Percentiles rank a stretch among this genome's conserved stretches.
These are phyloP conservation scores for Pelargonium fulgidum DNA, from an alignment of 441 rosid genomes.

Conservation along the genomic window DNA sequence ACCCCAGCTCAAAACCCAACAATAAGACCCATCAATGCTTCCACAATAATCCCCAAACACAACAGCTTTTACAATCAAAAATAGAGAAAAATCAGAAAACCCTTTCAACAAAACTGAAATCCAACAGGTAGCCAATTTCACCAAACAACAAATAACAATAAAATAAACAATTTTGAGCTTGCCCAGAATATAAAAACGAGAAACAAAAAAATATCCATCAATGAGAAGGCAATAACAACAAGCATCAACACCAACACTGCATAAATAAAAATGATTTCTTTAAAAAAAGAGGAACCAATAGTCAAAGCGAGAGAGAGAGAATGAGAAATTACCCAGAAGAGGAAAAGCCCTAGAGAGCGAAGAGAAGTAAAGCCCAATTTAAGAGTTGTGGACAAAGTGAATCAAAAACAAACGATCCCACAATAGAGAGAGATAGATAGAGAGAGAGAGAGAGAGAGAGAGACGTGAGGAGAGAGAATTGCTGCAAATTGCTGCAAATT, in stretches of 20 bases:
- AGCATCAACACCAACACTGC: conserved; percentile 3
- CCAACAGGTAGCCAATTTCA: neutral
- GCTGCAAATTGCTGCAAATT: neutral
- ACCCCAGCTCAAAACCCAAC: too few relatives aligned
- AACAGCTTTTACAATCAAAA: too few relatives aligned
- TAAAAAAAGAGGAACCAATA: neutral
- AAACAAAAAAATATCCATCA: neutral
- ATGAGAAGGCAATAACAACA: conserved; percentile 4
- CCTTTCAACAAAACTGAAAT: neutral
- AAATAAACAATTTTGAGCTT: neutral
- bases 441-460: neutral
- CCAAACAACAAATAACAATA: neutral
- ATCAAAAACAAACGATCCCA: neutral
- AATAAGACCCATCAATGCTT: too few relatives aligned
- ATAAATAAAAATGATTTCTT: neutral
- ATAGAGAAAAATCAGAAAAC: too few relatives aligned
- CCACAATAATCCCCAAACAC: too few relatives aligned
- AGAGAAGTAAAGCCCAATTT: neutral
- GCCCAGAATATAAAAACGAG: neutral
- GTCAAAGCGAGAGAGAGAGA: conserved; percentile 2
- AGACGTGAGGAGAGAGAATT: conserved; percentile 10
- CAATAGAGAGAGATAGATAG: neutral
- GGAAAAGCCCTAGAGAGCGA: conserved; percentile 3
- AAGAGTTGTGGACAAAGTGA: conserved; percentile 1
- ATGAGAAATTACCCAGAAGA: conserved; percentile 5